Evolutionary conservation across 2,329 filamentous ascomycete species (phyloP).

Genomic region (Pseudopyricularia javanii): DNA sequence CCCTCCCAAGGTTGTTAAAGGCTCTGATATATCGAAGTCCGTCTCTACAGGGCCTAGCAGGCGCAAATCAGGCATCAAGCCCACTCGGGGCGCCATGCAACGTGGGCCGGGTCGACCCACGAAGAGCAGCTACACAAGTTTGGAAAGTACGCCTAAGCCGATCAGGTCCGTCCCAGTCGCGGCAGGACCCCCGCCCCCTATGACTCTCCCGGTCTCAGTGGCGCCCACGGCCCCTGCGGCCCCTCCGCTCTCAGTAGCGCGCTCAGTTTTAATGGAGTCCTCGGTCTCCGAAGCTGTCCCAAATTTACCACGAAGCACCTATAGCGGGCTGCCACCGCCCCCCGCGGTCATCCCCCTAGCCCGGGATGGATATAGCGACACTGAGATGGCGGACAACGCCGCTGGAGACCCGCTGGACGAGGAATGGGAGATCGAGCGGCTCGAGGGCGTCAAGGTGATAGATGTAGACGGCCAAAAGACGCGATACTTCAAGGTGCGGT

Average conservation of each 20-base stretch:
- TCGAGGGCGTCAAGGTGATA: slow-evolving; percentile 27
- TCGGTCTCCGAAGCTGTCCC: no score
- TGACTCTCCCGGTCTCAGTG: no score
- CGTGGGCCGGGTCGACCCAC: background rate
- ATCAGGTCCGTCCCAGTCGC: no score
- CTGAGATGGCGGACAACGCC: slow-evolving; percentile 5
- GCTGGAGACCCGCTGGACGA: slow-evolving; percentile 11
- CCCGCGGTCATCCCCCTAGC: background rate
- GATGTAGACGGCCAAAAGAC: slow-evolving; percentile 22
- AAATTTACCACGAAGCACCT: no score
- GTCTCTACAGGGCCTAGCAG: background rate
- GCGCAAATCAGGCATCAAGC: background rate
- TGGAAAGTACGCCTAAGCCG: no score
- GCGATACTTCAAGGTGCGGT: slow-evolving; percentile 39
- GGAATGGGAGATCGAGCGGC: slow-evolving; percentile 28
- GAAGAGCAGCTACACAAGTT: no score
- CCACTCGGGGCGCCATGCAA: background rate
- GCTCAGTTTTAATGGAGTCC: no score
- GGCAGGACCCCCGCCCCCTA: no score
- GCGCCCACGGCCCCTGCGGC: no score
- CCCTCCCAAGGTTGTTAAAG: background rate
- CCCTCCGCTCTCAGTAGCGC: no score
- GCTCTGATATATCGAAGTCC: background rate
- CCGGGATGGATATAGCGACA: background rate
- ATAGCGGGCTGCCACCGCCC: background rate